Conservation (phyloP, 73 alveolate species). For the Paramecium bursaria region DNA sequence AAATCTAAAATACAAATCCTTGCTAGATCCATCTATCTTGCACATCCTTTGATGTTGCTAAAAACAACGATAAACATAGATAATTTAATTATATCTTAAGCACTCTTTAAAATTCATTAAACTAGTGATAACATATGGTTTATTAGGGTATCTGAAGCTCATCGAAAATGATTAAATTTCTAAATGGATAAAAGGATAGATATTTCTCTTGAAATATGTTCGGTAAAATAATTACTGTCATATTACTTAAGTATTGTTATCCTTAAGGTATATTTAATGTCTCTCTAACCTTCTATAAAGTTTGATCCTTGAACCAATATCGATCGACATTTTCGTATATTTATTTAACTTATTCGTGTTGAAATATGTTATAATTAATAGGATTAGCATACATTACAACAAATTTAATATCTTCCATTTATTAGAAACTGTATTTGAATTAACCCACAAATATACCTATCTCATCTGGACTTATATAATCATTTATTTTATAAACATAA, state of each 20-base stretch:
- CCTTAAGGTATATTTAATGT: constrained; percentile 9
- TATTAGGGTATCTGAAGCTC: constrained; percentile 11
- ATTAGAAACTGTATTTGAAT: not conserved
- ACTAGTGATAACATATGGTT: not conserved
- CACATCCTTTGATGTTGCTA: constrained; percentile 7
- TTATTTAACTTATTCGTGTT: constrained; percentile 15
- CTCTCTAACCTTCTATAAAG: constrained; percentile 4
- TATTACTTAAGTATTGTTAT: not conserved
- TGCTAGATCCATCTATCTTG: constrained; percentile 46
- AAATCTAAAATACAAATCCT: constrained; percentile 30
- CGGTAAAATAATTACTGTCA: constrained; percentile 15
- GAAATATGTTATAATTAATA: not conserved
- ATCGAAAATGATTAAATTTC: constrained; percentile 41
- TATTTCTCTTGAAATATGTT: constrained; percentile 4
- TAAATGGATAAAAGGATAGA: constrained; percentile 40
- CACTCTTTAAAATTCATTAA: constrained; percentile 30
- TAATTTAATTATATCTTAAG: constrained; percentile 13
- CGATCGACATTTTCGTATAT: constrained; percentile 30
- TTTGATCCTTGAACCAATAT: constrained; percentile 50
- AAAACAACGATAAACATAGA: not conserved
- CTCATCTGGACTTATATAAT: constrained; percentile 49
- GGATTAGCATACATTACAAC: not conserved
- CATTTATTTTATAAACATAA: not conserved
- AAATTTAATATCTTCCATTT: not conserved
- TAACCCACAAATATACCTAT: constrained; percentile 37